Conservation (phyloP, 148 eudicot species). For the Beta vulgaris region DNA sequence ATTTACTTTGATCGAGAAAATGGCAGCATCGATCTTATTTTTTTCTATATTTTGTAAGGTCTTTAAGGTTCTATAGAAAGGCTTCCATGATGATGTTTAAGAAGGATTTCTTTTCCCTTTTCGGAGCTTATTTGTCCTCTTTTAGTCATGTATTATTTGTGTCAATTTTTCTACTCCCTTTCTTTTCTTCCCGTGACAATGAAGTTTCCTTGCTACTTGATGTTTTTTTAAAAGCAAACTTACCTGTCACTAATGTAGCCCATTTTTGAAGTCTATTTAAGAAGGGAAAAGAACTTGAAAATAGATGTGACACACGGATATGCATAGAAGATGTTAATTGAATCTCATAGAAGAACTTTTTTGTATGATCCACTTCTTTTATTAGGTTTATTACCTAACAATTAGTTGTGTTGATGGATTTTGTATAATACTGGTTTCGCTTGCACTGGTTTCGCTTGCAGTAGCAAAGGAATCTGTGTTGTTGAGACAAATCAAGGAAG, state of each 20-base stretch:
- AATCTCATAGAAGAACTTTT: no score
- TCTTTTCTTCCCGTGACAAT: neutral
- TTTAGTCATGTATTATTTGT: no score
- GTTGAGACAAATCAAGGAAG: conserved; percentile 56
- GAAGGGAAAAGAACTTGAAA: neutral
- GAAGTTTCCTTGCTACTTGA: neutral
- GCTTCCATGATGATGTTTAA: neutral
- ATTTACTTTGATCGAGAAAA: neutral
- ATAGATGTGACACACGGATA: neutral
- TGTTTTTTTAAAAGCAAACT: neutral
- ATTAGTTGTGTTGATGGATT: no score
- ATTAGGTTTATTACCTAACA: neutral
- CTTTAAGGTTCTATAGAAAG: neutral
- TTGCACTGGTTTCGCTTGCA: no score
- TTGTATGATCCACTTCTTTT: neutral
- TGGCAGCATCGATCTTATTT: neutral
- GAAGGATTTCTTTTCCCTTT: neutral
- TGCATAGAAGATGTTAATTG: neutral
- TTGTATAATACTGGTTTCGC: no score
- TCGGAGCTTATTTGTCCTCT: neutral
- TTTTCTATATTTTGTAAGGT: neutral
- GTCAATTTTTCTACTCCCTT: neutral
- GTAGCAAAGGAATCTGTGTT: conserved; percentile 38
- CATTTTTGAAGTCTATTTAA: neutral
- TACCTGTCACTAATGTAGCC: neutral